These are phyloP conservation scores for Tetradesmus obliquus DNA, from an alignment of 139 green algal species.

Conservation along the genomic window DNA sequence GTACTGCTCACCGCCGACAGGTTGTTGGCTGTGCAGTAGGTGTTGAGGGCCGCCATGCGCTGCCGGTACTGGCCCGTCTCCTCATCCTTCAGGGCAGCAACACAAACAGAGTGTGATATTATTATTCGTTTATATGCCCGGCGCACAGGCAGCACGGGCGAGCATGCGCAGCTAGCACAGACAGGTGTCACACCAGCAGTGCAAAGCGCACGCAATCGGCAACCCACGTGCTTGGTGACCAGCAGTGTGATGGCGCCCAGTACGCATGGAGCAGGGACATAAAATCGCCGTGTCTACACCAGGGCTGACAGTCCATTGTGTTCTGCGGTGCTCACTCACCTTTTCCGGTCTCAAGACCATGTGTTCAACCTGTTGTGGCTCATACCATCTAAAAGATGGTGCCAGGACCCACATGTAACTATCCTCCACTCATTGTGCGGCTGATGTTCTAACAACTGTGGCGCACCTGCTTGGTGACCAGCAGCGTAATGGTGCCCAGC, in stretches of 20 bases:
- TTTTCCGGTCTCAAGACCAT: background rate
- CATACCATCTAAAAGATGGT: background rate
- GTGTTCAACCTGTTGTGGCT: background rate
- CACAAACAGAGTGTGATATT: background rate
- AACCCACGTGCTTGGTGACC: conserved; percentile 48
- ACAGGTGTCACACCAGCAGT: too few relatives aligned
- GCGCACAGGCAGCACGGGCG: background rate
- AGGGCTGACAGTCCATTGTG: background rate
- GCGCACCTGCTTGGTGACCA: conserved; percentile 57
- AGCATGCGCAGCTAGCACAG: background rate
- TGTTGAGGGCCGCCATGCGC: conserved; percentile 45
- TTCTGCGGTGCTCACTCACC: too few relatives aligned
- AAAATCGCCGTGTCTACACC: too few relatives aligned
- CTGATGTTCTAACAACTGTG: background rate
- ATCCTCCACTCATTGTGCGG: background rate
- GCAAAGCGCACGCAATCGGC: too few relatives aligned
- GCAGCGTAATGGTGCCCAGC: conserved; percentile 66
- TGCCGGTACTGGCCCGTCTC: conserved; percentile 57
- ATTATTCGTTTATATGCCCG: background rate
- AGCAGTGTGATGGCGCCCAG: conserved; percentile 68
- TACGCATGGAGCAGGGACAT: conserved; percentile 47
- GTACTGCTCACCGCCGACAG: conserved; percentile 47
- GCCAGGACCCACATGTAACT: background rate
- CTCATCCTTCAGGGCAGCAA: conserved; percentile 51
- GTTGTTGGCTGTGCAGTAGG: conserved; percentile 51